phyloP scores from a whole-genome alignment of 768 basidiomycete genomes.

The Tricholoma bakamatsutake region DNA sequence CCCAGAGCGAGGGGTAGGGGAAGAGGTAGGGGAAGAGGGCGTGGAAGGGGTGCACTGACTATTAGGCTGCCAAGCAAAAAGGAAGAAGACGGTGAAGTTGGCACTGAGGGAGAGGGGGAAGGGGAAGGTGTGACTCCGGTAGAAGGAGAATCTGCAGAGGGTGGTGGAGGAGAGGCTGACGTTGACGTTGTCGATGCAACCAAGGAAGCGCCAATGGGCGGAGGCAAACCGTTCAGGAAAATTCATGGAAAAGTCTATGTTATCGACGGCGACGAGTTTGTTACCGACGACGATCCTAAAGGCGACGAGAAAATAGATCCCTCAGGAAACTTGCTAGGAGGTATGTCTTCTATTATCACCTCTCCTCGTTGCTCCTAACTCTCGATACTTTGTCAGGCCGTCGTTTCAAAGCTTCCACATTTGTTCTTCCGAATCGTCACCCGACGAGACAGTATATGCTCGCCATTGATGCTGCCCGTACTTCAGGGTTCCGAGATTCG shows the following conservation, averaged over 20 bases:
- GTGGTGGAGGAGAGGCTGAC: conserved; percentile 30
- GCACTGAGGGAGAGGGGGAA: conserved; percentile 29
- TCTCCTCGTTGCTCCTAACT: conserved; percentile 1
- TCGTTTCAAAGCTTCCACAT: conserved; percentile 84
- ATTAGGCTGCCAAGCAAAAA: conserved; percentile 25
- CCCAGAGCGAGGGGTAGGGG: conserved; percentile 33
- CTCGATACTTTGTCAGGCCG: conserved; percentile 47
- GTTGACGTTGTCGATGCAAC: conserved; percentile 27
- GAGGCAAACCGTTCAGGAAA: conserved; percentile 66
- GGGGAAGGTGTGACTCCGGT: conserved; percentile 32
- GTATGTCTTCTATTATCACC: conserved; percentile 36
- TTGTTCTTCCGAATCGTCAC: conserved; percentile 80
- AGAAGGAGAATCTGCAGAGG: conserved; percentile 26
- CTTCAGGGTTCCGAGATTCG: conserved; percentile 94
- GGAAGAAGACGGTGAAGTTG: conserved; percentile 24
- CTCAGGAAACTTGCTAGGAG: conserved; percentile 78
- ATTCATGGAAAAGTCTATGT: conserved; percentile 71
- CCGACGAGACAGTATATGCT: conserved; percentile 87
- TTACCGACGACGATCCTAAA: conserved; percentile 75
- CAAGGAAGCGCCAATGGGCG: conserved; percentile 38
- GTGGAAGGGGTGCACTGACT: conserved; percentile 21
- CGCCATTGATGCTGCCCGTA: conserved; percentile 94
- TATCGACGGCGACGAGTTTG: conserved; percentile 86
- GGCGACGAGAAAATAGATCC: conserved; percentile 91
- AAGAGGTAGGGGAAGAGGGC: conserved; percentile 27